Evolutionary conservation across 352 stramenopile species (phyloP).

Genomic region (Pythium chondricola): DNA sequence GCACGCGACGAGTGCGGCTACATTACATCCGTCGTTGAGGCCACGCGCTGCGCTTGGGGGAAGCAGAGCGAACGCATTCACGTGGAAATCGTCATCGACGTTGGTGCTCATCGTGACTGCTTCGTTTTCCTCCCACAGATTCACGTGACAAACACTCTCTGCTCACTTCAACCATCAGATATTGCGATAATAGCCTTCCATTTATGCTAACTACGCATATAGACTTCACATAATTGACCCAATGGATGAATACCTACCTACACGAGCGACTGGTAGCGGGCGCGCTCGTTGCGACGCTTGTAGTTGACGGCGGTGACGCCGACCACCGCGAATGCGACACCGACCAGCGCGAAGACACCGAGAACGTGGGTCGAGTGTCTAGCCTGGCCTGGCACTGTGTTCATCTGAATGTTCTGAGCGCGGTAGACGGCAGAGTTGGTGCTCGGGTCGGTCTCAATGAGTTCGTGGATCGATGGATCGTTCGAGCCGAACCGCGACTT

Average conservation of each 20-base stretch:
- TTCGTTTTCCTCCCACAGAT: too few relatives aligned
- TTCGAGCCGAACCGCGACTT: neutral
- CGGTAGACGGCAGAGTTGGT: neutral
- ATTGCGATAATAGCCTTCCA: too few relatives aligned
- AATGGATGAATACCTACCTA: too few relatives aligned
- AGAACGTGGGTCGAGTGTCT: neutral
- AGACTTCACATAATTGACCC: too few relatives aligned
- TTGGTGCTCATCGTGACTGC: too few relatives aligned
- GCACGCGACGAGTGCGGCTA: neutral
- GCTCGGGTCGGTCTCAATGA: neutral
- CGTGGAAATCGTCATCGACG: conserved; percentile 16
- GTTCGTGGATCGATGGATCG: neutral
- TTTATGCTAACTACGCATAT: too few relatives aligned
- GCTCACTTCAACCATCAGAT: too few relatives aligned
- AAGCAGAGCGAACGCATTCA: conserved; percentile 19
- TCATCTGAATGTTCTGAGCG: neutral
- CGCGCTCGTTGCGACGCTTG: neutral
- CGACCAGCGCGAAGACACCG: neutral
- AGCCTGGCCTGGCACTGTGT: neutral
- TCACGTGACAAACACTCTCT: too few relatives aligned
- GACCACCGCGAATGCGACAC: conserved; percentile 1
- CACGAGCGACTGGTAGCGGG: conserved; percentile 6
- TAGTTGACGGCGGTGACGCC: conserved; percentile 9
- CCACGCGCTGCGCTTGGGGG: neutral
- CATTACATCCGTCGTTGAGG: too few relatives aligned